Conservation (phyloP, 768 basidiomycete genomes). For the Pulveroboletus sp. region DNA sequence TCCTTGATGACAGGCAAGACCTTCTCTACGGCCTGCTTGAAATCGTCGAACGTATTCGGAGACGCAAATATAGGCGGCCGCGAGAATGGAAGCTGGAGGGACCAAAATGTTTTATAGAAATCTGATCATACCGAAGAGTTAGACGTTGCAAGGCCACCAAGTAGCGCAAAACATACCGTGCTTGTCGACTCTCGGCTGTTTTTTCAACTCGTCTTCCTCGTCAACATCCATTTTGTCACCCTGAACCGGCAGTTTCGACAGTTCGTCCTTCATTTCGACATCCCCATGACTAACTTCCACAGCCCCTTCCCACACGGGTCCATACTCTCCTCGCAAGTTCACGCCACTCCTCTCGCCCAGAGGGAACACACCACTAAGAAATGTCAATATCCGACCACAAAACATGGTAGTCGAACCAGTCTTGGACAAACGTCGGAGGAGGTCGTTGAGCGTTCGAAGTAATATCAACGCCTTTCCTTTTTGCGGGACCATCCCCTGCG, state of each 20-base stretch:
- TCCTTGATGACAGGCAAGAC: constrained; percentile 80
- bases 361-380: constrained; percentile 82
- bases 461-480: constrained; percentile 87
- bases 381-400: constrained; percentile 86
- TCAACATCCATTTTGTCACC: constrained; percentile 67
- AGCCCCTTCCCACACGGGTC: constrained; percentile 73
- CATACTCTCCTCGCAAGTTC: constrained; percentile 86
- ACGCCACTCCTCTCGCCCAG: constrained; percentile 89
- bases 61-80: constrained; percentile 69
- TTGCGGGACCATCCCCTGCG: constrained; percentile 76
- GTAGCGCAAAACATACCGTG: constrained; percentile 44
- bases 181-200: constrained; percentile 50
- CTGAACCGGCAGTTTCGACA: constrained; percentile 31
- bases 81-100: constrained; percentile 81
- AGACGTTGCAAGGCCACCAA: not conserved
- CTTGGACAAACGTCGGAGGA: constrained; percentile 83
- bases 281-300: constrained; percentile 37
- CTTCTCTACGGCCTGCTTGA: constrained; percentile 68
- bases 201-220: constrained; percentile 34
- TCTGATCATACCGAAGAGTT: constrained; percentile 39
- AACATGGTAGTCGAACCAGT: constrained; percentile 82
- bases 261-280: constrained; percentile 30
- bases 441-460: constrained; percentile 82
- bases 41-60: constrained; percentile 54
- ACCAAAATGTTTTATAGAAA: constrained; percentile 90